These are phyloP conservation scores for Leucocoprinus leucothites DNA, from an alignment of 768 basidiomycete genomes.

Conservation along the genomic window DNA sequence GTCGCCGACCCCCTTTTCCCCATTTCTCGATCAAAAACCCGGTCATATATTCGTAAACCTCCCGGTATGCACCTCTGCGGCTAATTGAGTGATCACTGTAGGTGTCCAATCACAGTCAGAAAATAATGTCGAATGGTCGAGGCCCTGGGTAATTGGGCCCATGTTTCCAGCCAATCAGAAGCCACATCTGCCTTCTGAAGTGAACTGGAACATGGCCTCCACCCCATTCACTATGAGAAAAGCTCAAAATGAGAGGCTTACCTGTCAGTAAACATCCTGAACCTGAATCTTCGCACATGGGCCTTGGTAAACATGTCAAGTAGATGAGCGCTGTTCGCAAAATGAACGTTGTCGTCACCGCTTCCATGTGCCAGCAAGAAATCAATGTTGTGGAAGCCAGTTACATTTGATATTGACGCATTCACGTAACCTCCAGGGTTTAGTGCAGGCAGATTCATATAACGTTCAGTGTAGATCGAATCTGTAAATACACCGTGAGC, in stretches of 20 bases:
- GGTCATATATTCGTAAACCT: constrained; percentile 86
- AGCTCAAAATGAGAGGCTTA: constrained; percentile 30
- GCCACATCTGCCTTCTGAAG: background rate
- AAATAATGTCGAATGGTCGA: background rate
- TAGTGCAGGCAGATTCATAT: constrained; percentile 80
- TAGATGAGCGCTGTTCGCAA: constrained; percentile 84
- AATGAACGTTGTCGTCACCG: constrained; percentile 97
- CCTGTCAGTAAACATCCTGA: constrained; percentile 98
- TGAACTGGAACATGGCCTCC: background rate
- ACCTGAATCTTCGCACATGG: constrained; percentile 71
- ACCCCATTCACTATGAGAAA: background rate
- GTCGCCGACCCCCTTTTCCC: constrained; percentile 74
- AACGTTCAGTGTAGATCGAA: constrained; percentile 96
- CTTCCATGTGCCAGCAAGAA: constrained; percentile 90
- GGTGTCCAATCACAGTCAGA: constrained; percentile 11
- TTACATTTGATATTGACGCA: constrained; percentile 84
- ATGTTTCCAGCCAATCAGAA: constrained; percentile 10
- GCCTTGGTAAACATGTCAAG: constrained; percentile 89
- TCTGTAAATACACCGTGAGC: constrained; percentile 41
- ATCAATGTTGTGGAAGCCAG: constrained; percentile 77
- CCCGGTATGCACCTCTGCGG: constrained; percentile 73
- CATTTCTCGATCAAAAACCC: constrained; percentile 87
- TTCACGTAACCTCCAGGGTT: constrained; percentile 90
- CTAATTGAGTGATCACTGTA: constrained; percentile 77
- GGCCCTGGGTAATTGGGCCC: constrained; percentile 2